Base-by-base conservation (phyloP, 1,284 basidiomycete species). In the Puccinia coronata region DNA sequence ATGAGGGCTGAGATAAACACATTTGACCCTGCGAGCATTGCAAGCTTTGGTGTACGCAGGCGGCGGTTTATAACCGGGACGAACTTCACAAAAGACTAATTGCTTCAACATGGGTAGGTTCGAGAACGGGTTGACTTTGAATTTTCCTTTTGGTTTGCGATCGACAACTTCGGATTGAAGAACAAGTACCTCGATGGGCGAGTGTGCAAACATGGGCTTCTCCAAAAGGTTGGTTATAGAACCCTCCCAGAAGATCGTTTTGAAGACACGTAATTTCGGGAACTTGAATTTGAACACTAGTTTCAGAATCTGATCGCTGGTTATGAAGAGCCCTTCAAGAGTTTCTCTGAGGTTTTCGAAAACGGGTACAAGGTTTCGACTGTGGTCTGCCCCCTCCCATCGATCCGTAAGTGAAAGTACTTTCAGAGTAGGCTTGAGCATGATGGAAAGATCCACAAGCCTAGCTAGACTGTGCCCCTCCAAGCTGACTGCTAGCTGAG, bases 321-420 rank as follows among this genome's bases (percentile, higher is more conserved):
- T 65, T 23, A 77, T 49, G 11, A 77, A 77, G 25, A 77, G 63
- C 23, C 75, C 75, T 67, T 77, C 75, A 20, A 77, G 41, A 9
- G 28, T 67, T 63, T 77, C 61, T 53, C 47, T 31, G 31, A 77
- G 31, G 43, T 47, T 63, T 63, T 77, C 75, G 51, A 77, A 67
- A 25, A 77, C 57, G 16, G 75, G 75, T 39, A 65, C 34, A 25
- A 77, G 61, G 8, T 28, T 63, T 23, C 16, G 41, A 34, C 67
- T 18, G 43, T 28, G n/a, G 49, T 14, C 43, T 57, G n/a, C n/a
- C n/a, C n/a, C n/a, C n/a, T 16, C 43, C 31, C 39, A 31, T 28
- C 43, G 49, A 41, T 63, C 51, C 39, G 25, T n/a, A 23, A 77
- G 43, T 12, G 75, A 77, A 67, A 77, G 75, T 9, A 67, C 63